A percentile compares a stretch with the other conserved stretches of the same genome.
Evolutionary conservation across 805 yeast genomes (phyloP).

Genomic region (Saccharomycopsis sp.): DNA sequence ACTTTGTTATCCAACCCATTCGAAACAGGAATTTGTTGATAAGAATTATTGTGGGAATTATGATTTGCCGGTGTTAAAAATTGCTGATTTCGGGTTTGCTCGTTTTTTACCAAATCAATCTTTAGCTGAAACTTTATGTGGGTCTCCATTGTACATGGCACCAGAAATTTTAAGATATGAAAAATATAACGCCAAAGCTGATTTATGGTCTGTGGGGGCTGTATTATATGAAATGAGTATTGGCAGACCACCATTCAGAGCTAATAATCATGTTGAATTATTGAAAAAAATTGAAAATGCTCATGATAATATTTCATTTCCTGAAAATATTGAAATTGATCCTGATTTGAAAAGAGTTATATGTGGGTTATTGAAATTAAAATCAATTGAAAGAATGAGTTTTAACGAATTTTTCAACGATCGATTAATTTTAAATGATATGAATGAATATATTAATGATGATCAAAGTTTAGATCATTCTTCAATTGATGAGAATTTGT

Average conservation of each 20-base stretch:
- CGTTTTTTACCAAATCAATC: conserved; percentile 88
- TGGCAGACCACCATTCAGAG: conserved; percentile 95
- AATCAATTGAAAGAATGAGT: conserved; percentile 82
- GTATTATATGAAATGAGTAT: conserved; percentile 92
- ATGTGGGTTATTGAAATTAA: conserved; percentile 67
- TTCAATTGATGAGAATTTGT: conserved; percentile 70
- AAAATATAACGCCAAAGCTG: conserved; percentile 95
- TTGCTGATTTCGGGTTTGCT: conserved; percentile 98
- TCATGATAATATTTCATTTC: conserved; percentile 73
- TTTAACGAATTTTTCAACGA: conserved; percentile 82
- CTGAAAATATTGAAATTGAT: conserved; percentile 54
- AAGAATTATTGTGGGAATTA: conserved; percentile 65
- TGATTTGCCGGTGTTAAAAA: conserved; percentile 84
- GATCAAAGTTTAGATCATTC: conserved; percentile 55
- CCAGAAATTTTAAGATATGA: conserved; percentile 93
- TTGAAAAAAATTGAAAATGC: conserved; percentile 78
- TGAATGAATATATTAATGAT: conserved; percentile 31
- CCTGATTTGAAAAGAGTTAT: conserved; percentile 67
- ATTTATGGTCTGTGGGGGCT: conserved; percentile 97
- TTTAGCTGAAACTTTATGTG: conserved; percentile 95
- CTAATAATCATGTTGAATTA: conserved; percentile 86
- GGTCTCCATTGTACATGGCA: conserved; percentile 97
- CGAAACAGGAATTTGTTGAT: conserved; percentile 51
- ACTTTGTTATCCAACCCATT: conserved; percentile 73
- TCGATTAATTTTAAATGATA: conserved; percentile 52